These are phyloP conservation scores for Isatis tinctoria DNA, from an alignment of 345 rosid species.

Conservation along the genomic window DNA sequence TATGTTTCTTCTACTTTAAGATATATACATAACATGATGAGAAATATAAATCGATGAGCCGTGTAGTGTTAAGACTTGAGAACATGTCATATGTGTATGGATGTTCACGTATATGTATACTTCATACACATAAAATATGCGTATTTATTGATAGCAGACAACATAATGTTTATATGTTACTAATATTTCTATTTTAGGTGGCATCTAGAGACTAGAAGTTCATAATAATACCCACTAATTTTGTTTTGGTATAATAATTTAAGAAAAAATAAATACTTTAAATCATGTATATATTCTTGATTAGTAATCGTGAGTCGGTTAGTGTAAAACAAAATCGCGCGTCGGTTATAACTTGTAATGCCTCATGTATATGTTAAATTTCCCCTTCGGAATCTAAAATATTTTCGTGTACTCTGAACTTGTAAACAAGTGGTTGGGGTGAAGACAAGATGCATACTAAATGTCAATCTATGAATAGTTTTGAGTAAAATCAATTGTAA, in stretches of 20 bases:
- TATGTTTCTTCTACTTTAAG: background rate
- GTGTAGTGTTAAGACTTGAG: background rate
- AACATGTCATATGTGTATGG: background rate
- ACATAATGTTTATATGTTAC: background rate
- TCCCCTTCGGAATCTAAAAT: background rate
- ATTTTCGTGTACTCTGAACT: background rate
- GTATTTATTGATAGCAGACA: background rate
- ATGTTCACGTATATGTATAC: background rate
- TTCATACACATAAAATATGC: background rate
- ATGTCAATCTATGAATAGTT: background rate
- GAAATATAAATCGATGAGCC: background rate
- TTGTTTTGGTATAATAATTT: background rate
- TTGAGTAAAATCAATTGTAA: background rate
- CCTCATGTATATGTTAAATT: background rate
- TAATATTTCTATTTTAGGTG: background rate
- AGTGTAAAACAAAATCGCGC: background rate
- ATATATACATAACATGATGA: background rate
- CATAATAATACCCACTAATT: background rate
- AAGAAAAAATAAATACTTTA: background rate
- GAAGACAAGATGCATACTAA: background rate
- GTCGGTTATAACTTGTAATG: background rate
- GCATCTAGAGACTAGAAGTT: background rate
- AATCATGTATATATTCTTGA: background rate
- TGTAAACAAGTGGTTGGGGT: background rate
- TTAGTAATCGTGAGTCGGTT: background rate